Percentiles rank a stretch among this genome's conserved stretches.
Evolutionary conservation across 2,329 filamentous ascomycete species (phyloP).

Genomic region (Verticillium alfalfae): DNA sequence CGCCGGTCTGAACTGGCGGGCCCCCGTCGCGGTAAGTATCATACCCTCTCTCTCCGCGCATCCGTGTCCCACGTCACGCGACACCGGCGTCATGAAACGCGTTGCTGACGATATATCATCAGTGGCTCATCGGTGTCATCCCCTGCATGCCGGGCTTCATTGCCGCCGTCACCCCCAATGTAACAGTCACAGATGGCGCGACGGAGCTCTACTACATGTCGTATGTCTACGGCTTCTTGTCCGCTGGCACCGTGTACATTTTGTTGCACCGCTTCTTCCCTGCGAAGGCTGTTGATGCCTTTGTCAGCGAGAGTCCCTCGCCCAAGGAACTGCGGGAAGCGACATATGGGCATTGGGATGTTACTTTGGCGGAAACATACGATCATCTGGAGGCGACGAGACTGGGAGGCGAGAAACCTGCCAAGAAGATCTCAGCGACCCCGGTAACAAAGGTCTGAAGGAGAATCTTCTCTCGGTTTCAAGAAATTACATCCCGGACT

Average conservation of each 20-base stretch:
- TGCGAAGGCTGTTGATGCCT: slow-evolving; percentile 16
- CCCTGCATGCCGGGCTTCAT: slow-evolving; percentile 37
- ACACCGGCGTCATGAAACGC: too few relatives aligned
- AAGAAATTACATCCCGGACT: too few relatives aligned
- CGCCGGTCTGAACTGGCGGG: slow-evolving; percentile 32
- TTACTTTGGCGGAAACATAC: slow-evolving; percentile 11
- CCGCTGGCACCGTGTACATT: slow-evolving; percentile 23
- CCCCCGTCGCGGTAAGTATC: slow-evolving; percentile 27
- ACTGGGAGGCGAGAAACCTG: background rate
- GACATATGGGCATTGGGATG: slow-evolving; percentile 25
- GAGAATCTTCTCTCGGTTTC: too few relatives aligned
- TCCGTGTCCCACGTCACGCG: too few relatives aligned
- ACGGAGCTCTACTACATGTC: slow-evolving; percentile 31
- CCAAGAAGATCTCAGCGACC: background rate
- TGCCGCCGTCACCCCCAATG: slow-evolving; percentile 24
- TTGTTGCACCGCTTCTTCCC: slow-evolving; percentile 24
- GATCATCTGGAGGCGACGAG: background rate
- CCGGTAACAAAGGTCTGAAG: background rate
- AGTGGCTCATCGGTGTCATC: slow-evolving; percentile 32
- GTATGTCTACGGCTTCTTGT: slow-evolving; percentile 30
- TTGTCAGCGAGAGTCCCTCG: slow-evolving; percentile 17
- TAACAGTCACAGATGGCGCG: slow-evolving; percentile 26
- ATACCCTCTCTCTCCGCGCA: too few relatives aligned
- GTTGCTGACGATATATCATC: background rate
- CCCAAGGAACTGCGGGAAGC: slow-evolving; percentile 20